A percentile compares a stretch with the other conserved stretches of the same genome.
Evolutionary conservation across 169 alveolate species (phyloP).

Genomic region (Eimeria sp.): DNA sequence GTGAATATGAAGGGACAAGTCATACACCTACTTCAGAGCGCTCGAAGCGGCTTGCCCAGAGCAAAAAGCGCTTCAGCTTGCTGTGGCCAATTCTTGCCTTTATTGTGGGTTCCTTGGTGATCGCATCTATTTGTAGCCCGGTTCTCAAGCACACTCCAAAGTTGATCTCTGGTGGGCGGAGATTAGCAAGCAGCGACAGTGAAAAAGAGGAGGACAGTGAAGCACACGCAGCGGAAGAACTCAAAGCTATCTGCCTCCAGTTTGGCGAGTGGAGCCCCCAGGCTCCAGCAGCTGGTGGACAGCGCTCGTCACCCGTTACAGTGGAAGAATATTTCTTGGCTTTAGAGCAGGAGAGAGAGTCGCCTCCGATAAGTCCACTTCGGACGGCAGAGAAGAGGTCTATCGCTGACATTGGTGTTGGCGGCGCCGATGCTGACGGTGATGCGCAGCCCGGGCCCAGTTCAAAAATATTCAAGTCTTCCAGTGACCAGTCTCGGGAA

Average conservation of each 20-base stretch:
- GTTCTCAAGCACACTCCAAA: background rate
- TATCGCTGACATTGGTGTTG: background rate
- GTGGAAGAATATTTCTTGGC: background rate
- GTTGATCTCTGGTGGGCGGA: background rate
- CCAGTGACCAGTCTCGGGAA: background rate
- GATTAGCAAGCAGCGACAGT: constrained; percentile 2
- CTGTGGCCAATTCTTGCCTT: constrained; percentile 7
- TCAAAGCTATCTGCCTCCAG: background rate
- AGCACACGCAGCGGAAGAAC: background rate
- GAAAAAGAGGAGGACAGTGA: background rate
- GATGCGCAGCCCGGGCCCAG: background rate
- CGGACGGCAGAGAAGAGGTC: background rate
- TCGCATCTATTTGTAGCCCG: background rate
- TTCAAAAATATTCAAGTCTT: background rate
- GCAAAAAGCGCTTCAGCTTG: background rate
- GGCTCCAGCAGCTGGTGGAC: background rate
- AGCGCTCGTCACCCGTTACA: background rate
- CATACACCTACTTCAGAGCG: background rate
- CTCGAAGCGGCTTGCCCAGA: background rate
- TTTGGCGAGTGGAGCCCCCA: background rate
- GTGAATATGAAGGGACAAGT: background rate
- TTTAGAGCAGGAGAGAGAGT: background rate
- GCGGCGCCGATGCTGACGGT: background rate
- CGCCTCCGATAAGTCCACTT: background rate
- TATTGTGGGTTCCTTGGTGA: background rate